Evolutionary conservation across 139 green algal species (phyloP), one percentile per base, ranked within the genome.

Genomic region (Coelastrella sp.): DNA sequence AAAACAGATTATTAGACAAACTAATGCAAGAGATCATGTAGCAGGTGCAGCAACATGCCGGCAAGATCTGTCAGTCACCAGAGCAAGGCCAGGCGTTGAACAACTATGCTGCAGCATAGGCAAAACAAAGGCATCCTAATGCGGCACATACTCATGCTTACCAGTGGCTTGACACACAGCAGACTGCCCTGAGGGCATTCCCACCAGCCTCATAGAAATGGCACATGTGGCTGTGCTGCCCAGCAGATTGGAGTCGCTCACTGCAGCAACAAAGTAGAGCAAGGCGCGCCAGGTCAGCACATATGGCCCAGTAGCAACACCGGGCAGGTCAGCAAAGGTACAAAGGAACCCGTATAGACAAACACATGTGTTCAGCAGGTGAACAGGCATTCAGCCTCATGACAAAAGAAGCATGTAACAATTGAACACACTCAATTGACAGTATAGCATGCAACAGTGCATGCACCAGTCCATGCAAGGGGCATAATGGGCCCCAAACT

Each of bases 121-220:
- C 71, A 47, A 1, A 47, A 47, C 32, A 47, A 47, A 47, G 32
- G 32, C 32, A 47, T 47, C 32, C 32, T 47, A 47, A 47, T 47
- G 32, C 32, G 32, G 32, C 71, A 22, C 16, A 47, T 10, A 8
- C 13, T 7, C 56, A 14, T 61, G 68, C 68, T 76, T 6, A 88
- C 83, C 83, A 76, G 83, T 80, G 17, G 83, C 82, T 23, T 47
- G 57, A 66, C 83, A 88, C 6, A 66, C 47, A 6, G 83, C 66
- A 10, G 47, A 61, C 7, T 57, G 77, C 19, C 83, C 83, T 13
- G 61, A 54, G 19, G 83, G 83, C 83, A 88, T 88, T 54, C 83
- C 83, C 7, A 68, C 68, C 83, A 88, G 83, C 54, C 83, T 73
- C 83, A 88, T 88, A 5, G 83, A 19, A 5, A 88, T 88, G 54